These are phyloP conservation scores for Eremochloa ophiuroides DNA, from an alignment of 176 grass and related monocot genomes.

Conservation along the genomic window DNA sequence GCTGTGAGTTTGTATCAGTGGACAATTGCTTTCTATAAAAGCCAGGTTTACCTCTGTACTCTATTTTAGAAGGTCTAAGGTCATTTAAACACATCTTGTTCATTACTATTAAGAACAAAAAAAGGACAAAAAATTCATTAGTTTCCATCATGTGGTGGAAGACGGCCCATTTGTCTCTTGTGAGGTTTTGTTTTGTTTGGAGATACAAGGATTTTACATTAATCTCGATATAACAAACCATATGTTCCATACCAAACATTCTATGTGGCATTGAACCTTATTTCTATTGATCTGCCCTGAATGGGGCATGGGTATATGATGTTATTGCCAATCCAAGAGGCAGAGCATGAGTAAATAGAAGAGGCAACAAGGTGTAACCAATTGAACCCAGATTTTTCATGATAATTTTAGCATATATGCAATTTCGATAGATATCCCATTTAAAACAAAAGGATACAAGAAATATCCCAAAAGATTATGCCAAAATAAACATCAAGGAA, in stretches of 20 bases:
- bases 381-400: not conserved
- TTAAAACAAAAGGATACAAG: not conserved
- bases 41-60: too few relatives aligned
- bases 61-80: not conserved
- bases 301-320: not conserved
- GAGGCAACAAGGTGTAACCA: not conserved
- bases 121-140: not conserved
- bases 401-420: not conserved
- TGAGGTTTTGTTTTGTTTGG: not conserved
- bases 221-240: not conserved
- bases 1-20: too few relatives aligned
- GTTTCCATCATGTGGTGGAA: not conserved
- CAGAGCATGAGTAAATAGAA: not conserved
- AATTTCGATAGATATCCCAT: not conserved
- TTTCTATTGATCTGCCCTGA: not conserved
- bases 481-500: not conserved
- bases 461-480: not conserved
- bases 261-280: not conserved
- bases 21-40: too few relatives aligned
- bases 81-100: not conserved
- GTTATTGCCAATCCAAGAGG: too few relatives aligned
- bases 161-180: not conserved
- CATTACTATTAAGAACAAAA: not conserved
- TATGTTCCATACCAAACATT: not conserved
- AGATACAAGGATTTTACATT: not conserved